These are phyloP conservation scores for Pisolithus thermaeus DNA, from an alignment of 1,284 basidiomycete species.

Conservation along the genomic window DNA sequence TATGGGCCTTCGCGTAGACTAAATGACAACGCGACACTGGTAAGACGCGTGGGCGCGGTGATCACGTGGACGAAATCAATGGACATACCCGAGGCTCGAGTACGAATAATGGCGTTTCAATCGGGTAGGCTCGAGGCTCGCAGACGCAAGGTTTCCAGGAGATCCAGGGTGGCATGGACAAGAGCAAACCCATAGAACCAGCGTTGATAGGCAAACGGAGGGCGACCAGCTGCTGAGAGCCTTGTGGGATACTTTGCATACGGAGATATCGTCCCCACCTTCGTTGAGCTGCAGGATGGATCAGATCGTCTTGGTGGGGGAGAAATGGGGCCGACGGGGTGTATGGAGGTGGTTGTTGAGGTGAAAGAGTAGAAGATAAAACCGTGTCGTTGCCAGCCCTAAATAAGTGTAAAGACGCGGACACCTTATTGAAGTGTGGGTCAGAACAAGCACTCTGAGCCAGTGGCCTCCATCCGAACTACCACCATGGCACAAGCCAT, in stretches of 20 bases:
- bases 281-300: too few relatives aligned
- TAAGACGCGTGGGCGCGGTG: neutral
- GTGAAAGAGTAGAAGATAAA: constrained; percentile 7
- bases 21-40: too few relatives aligned
- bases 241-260: neutral
- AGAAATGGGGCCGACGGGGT: neutral
- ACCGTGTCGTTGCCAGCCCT: constrained; percentile 31
- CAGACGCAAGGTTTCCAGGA: too few relatives aligned
- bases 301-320: neutral
- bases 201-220: too few relatives aligned
- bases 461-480: constrained; percentile 6
- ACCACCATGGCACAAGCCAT: constrained; percentile 43
- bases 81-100: neutral
- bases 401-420: constrained; percentile 27
- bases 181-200: too few relatives aligned
- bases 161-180: too few relatives aligned
- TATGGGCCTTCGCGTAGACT: too few relatives aligned
- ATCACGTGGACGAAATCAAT: neutral
- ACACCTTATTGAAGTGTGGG: neutral
- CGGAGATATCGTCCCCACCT: neutral
- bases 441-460: neutral
- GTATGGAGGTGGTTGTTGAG: constrained; percentile 10
- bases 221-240: too few relatives aligned
- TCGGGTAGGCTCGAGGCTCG: too few relatives aligned
- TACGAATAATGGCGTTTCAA: neutral